These are phyloP conservation scores for Talaromyces sp. DNA, from an alignment of 2,329 filamentous ascomycete species.

Conservation along the genomic window DNA sequence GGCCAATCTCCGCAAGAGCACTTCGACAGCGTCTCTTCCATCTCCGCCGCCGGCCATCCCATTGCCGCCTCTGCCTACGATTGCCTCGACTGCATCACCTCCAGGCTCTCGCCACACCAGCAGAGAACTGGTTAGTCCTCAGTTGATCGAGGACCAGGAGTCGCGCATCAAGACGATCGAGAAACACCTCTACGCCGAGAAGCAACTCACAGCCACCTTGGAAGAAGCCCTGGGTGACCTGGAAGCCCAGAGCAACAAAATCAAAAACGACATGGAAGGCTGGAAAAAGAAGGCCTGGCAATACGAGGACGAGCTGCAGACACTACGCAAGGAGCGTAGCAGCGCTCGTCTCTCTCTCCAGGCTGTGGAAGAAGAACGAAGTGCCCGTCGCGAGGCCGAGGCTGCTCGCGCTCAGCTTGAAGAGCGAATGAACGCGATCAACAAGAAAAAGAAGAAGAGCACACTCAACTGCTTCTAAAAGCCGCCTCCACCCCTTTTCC, in stretches of 20 bases:
- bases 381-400: conserved; percentile 85
- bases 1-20: conserved; percentile 70
- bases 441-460: conserved; percentile 89
- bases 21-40: conserved; percentile 74
- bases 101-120: conserved; percentile 66
- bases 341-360: conserved; percentile 64
- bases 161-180: conserved; percentile 91
- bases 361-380: conserved; percentile 92
- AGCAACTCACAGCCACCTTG: conserved; percentile 88
- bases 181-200: conserved; percentile 92
- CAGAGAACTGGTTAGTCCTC: conserved; percentile 71
- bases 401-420: conserved; percentile 82
- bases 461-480: conserved; percentile 93
- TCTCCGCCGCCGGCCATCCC: conserved; percentile 94
- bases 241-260: conserved; percentile 84
- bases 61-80: conserved; percentile 78
- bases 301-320: conserved; percentile 58
- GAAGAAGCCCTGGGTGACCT: conserved; percentile 94
- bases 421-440: conserved; percentile 88
- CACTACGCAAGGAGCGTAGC: conserved; percentile 53
- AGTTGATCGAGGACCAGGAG: conserved; percentile 92
- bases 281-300: conserved; percentile 82
- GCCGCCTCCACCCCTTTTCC: conserved; percentile 18
- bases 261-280: conserved; percentile 80
- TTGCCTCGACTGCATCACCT: conserved; percentile 47